Conservation (phyloP, 2,329 filamentous ascomycete species). For the Pseudogymnoascus sp. region DNA sequence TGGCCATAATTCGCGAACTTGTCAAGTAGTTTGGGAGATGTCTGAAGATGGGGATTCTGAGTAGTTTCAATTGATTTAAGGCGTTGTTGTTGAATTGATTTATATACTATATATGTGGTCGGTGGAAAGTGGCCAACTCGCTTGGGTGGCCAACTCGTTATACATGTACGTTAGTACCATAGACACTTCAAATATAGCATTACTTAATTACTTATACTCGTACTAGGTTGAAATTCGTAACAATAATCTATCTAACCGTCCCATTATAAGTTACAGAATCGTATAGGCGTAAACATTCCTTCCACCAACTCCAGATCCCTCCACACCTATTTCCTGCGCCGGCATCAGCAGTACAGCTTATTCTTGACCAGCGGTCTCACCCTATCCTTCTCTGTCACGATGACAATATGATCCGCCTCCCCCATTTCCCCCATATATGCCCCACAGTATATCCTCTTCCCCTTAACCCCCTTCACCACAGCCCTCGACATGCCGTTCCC, state of each 20-base stretch:
- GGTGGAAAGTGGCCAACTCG: no score
- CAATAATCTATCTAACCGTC: not conserved
- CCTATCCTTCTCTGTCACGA: not conserved
- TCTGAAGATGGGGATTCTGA: no score
- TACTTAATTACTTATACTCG: no score
- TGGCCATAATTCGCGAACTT: no score
- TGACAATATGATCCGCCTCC: not conserved
- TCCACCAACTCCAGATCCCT: not conserved
- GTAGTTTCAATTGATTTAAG: no score
- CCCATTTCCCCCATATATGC: not conserved
- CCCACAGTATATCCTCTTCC: conserved; percentile 5
- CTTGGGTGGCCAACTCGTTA: no score
- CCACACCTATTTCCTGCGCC: not conserved
- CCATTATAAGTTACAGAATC: not conserved
- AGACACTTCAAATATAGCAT: no score
- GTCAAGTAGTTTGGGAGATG: no score
- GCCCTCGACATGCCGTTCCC: not conserved
- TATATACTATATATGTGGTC: no score
- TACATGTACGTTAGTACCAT: no score
- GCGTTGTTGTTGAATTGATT: no score
- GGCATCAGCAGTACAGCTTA: not conserved
- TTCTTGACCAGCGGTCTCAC: not conserved
- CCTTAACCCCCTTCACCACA: not conserved
- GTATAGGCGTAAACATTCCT: not conserved
- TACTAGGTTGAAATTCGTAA: not conserved